Evolutionary conservation across 2,329 filamentous ascomycete species (phyloP), one percentile per base, ranked within the genome.

Genomic region (Camillea tinctor): DNA sequence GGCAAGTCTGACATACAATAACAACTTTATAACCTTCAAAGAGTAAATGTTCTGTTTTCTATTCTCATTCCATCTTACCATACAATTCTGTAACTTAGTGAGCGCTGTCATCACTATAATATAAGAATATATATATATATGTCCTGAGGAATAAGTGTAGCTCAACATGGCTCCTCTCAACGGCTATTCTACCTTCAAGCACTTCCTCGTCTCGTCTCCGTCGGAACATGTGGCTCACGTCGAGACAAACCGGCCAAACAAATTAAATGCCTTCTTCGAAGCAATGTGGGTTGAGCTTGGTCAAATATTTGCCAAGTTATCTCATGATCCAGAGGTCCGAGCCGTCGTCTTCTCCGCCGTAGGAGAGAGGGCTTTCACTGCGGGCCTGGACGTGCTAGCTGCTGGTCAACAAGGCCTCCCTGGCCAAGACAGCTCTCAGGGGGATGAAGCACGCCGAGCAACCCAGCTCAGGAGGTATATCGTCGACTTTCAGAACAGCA

Each of bases 201-300:
- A 90, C 80, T 93, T 92, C 83, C 86, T 87, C 66, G 81, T 96
- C 67, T 86, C 84, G n/a, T 87, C 87, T 50, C 91, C 93, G 0
- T 71, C 78, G 44, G 83, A 88, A 70, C 87, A 87, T 78, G 88
- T 97, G 54, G 91, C 88, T n/a, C 92, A 96, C 74, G 90, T 98
- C 60, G 89, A 97, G 77, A 96, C 96, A 77, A 93, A 96, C 79
- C 86, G 93, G 1, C 87, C 93, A 1, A 76, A 86, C 66, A 97
- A 96, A 79, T 80, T 97, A 74, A 98, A 98, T 75, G 88, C 93
- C 65, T 97, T 97, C 75, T 84, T 87, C 66, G 87, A 92, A 73
- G 79, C 85, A 57, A 94, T 97, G 87, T 97, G 93, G 92, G 79
- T 88, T 56, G 92, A 96, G 78, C 82, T 97, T 64, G 85, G 87